Conservation (phyloP, 176 grass and related monocot species). For the Hsuehochloa calcarea region DNA sequence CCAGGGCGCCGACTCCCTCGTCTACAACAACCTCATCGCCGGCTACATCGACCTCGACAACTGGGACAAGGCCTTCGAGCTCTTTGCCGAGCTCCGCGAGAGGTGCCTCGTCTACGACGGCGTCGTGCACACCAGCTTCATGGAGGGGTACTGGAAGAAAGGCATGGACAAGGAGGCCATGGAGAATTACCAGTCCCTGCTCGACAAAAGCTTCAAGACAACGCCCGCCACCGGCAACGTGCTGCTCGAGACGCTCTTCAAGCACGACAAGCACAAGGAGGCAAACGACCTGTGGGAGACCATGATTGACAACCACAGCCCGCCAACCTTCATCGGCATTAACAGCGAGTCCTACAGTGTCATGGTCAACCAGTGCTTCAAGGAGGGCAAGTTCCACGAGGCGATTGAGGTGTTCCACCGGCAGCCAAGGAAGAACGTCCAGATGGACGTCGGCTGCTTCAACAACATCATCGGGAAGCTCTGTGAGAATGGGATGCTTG, state of each 20-base stretch:
- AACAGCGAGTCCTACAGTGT: constrained; percentile 57
- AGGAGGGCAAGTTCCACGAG: constrained; percentile 43
- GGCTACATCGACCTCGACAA: constrained; percentile 40
- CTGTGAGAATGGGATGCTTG: constrained; percentile 47
- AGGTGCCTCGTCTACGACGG: constrained; percentile 52
- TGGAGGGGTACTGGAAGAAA: constrained; percentile 53
- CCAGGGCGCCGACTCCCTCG: constrained; percentile 45
- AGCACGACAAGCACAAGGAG: constrained; percentile 46
- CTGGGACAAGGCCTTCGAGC: constrained; percentile 48
- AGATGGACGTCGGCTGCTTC: constrained; percentile 59
- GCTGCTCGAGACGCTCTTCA: constrained; percentile 43
- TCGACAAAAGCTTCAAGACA: constrained; percentile 45
- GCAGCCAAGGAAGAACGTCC: constrained; percentile 33
- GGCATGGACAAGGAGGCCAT: constrained; percentile 55
- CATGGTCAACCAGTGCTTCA: constrained; percentile 59
- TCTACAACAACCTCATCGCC: constrained; percentile 52
- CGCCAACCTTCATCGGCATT: constrained; percentile 40
- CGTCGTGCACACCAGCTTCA: constrained; percentile 42
- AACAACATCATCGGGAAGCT: constrained; percentile 58
- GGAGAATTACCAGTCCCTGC: constrained; percentile 51
- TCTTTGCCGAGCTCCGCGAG: constrained; percentile 51
- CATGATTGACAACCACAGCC: constrained; percentile 54
- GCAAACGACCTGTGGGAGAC: constrained; percentile 43
- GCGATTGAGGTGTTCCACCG: constrained; percentile 49
- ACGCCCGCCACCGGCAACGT: constrained; percentile 45